Conservation (phyloP, 169 alveolate genomes). For the Pseudocohnilembus persalinus region DNA sequence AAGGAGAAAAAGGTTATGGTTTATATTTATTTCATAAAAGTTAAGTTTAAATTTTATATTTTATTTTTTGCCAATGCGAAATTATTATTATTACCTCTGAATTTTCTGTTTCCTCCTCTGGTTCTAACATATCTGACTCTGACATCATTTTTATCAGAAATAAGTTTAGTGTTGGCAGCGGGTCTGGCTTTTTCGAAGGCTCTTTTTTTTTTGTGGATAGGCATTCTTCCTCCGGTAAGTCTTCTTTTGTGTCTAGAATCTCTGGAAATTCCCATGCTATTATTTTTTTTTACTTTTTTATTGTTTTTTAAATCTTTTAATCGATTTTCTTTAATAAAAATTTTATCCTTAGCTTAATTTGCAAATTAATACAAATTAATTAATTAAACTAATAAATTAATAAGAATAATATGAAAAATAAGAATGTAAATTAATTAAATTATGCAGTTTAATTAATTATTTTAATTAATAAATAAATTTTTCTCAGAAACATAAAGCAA, state of each 20-base stretch:
- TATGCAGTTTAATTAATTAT: too few relatives aligned
- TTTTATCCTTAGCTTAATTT: slow-evolving; percentile 1
- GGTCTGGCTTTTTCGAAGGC: slow-evolving; percentile 99
- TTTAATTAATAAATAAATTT: too few relatives aligned
- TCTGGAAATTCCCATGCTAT: slow-evolving; percentile 97
- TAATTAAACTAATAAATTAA: too few relatives aligned
- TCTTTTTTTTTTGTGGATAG: slow-evolving; percentile 98
- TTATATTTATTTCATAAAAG: too few relatives aligned
- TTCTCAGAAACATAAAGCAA: too few relatives aligned
- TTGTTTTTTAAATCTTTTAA: slow-evolving; percentile 13
- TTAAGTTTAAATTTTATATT: too few relatives aligned
- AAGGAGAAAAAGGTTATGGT: too few relatives aligned
- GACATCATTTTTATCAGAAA: slow-evolving; percentile 90
- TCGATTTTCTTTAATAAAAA: slow-evolving; percentile 19
- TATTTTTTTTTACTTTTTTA: background rate
- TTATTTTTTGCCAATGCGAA: too few relatives aligned
- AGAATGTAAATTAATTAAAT: too few relatives aligned
- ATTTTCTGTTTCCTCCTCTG: slow-evolving; percentile 97
- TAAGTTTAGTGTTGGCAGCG: slow-evolving; percentile 97
- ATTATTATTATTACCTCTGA: slow-evolving; percentile 60
- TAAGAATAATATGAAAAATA: too few relatives aligned
- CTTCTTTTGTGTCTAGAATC: slow-evolving; percentile 99
- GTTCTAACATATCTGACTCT: slow-evolving; percentile 89
- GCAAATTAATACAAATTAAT: background rate
- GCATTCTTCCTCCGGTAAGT: slow-evolving; percentile 99